These are phyloP conservation scores for Chenopodium berlandieri DNA, from an alignment of 148 eudicot species.

Conservation along the genomic window DNA sequence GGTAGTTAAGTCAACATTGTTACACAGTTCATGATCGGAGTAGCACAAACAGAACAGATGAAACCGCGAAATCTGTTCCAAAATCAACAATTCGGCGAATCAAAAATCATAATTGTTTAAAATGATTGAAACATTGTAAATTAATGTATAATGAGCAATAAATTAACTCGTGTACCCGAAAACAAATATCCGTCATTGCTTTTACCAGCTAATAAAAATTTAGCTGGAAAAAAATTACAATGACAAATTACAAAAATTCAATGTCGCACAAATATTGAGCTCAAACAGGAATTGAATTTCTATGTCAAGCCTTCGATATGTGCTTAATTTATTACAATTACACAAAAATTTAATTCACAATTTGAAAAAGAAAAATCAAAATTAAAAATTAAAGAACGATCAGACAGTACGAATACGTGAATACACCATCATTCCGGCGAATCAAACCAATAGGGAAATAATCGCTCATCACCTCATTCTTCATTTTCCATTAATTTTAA, in stretches of 20 bases:
- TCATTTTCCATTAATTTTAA: too few species aligned
- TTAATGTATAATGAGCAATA: too few species aligned
- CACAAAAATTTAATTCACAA: too few species aligned
- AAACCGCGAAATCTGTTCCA: too few species aligned
- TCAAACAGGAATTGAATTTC: conserved; percentile 18
- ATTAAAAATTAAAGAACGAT: conserved; percentile 30
- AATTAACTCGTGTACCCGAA: too few species aligned
- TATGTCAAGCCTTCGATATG: conserved; percentile 50
- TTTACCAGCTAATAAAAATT: conserved; percentile 16
- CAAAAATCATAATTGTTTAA: too few species aligned
- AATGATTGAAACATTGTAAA: too few species aligned
- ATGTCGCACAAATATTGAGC: conserved; percentile 46
- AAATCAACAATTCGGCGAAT: too few species aligned
- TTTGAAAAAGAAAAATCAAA: too few species aligned
- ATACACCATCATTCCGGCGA: conserved; percentile 29
- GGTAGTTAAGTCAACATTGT: too few species aligned
- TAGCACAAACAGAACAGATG: too few species aligned
- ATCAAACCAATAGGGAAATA: conserved; percentile 18
- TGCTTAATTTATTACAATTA: neutral
- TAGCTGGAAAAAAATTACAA: conserved; percentile 22
- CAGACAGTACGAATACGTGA: conserved; percentile 50
- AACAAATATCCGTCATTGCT: conserved; percentile 3
- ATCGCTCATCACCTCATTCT: conserved; percentile 15
- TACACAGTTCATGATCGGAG: too few species aligned
- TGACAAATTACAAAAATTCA: conserved; percentile 12